Conservation (phyloP, 306 rosid genomes). For the Corylus heterophylla region DNA sequence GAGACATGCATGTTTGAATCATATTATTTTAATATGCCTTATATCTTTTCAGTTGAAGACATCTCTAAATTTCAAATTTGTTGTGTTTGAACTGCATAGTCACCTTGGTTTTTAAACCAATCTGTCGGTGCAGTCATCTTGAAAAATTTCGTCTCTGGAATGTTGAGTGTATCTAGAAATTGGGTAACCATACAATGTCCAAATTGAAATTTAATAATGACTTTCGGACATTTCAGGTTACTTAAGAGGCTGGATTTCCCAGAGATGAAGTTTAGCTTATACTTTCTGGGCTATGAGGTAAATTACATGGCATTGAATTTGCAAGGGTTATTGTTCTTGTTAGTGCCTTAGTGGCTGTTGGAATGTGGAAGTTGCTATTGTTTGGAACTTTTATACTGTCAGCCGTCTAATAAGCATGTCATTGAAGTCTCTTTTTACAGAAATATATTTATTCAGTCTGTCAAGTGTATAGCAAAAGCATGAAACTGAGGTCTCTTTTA, state of each 20-base stretch:
- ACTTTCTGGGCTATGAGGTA: constrained; percentile 95
- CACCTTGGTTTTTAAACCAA: background rate
- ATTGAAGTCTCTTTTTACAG: background rate
- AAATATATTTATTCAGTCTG: background rate
- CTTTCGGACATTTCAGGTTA: constrained; percentile 49
- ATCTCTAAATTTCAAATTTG: background rate
- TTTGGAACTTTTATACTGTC: constrained; percentile 9
- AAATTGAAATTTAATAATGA: constrained; percentile 23
- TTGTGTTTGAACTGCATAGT: background rate
- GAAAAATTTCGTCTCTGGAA: background rate
- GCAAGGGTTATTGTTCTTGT: background rate
- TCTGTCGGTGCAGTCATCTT: background rate
- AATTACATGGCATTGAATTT: background rate
- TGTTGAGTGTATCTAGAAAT: background rate
- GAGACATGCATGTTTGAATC: background rate
- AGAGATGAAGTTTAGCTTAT: constrained; percentile 85
- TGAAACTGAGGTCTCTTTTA: background rate
- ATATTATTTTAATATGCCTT: background rate
- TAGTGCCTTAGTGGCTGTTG: constrained; percentile 8
- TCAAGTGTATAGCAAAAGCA: background rate
- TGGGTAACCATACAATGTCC: background rate
- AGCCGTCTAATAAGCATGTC: background rate
- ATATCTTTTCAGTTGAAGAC: background rate
- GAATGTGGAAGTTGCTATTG: background rate
- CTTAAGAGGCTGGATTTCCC: constrained; percentile 94